phyloP scores from a whole-genome alignment of 2,329 filamentous ascomycete genomes.

The Chalaropsis ovoidea region DNA sequence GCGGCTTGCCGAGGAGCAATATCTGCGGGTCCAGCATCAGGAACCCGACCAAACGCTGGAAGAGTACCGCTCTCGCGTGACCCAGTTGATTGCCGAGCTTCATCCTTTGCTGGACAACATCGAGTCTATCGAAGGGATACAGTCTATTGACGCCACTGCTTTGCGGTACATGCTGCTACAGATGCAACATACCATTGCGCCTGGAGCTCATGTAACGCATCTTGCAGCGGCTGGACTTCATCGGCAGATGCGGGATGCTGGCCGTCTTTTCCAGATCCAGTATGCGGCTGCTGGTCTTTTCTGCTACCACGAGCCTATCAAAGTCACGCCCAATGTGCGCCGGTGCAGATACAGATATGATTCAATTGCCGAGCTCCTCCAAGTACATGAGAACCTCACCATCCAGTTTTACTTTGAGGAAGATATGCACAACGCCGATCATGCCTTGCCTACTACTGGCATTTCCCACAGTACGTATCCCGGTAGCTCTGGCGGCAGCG shows the following conservation, averaged over 20 bases:
- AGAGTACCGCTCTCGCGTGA: slow-evolving; percentile 36
- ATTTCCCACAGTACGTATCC: slow-evolving; percentile 15
- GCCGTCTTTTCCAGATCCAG: slow-evolving; percentile 33
- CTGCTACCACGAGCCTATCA: slow-evolving; percentile 39
- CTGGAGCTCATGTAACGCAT: slow-evolving; percentile 33
- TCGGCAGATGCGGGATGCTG: slow-evolving; percentile 33
- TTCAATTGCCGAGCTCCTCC: slow-evolving; percentile 33
- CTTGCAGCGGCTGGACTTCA: slow-evolving; percentile 35
- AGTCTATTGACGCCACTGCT: slow-evolving; percentile 33
- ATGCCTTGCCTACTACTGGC: slow-evolving; percentile 28
- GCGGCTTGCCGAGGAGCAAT: slow-evolving; percentile 18
- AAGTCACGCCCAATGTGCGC: slow-evolving; percentile 38
- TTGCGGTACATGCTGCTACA: slow-evolving; percentile 37
- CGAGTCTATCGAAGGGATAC: slow-evolving; percentile 32
- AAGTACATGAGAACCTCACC: slow-evolving; percentile 34
- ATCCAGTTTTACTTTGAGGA: slow-evolving; percentile 38
- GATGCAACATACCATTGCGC: slow-evolving; percentile 33
- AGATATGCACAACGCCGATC: slow-evolving; percentile 36
- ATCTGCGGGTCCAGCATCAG: slow-evolving; percentile 3
- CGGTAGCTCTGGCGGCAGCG: neutral
- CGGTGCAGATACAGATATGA: slow-evolving; percentile 38
- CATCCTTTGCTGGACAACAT: slow-evolving; percentile 33
- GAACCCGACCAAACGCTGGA: slow-evolving; percentile 28
- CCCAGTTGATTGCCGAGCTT: slow-evolving; percentile 35
- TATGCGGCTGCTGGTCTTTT: slow-evolving; percentile 35